Conservation (phyloP, 2,329 filamentous ascomycete genomes). For the Arthroderma sp. region DNA sequence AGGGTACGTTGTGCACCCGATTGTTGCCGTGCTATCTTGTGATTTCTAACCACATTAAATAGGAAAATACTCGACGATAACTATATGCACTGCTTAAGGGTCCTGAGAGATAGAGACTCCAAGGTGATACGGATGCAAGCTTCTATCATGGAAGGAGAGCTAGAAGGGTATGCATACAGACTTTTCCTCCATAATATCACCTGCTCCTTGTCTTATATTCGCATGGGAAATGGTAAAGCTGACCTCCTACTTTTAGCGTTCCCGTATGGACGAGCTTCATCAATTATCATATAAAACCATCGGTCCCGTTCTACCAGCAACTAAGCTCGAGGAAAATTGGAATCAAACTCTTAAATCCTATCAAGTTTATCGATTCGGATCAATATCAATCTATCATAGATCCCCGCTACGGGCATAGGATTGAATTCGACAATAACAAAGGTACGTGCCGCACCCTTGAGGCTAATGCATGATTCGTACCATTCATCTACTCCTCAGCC, state of each 20-base stretch:
- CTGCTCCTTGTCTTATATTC: background rate
- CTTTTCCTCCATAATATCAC: background rate
- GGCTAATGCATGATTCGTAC: background rate
- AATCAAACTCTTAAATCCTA: conserved; percentile 39
- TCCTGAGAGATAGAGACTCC: conserved; percentile 40
- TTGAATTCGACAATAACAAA: conserved; percentile 24
- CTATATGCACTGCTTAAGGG: conserved; percentile 41
- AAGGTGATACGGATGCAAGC: conserved; percentile 44
- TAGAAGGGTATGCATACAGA: conserved; percentile 29
- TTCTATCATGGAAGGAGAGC: conserved; percentile 39
- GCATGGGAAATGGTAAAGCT: background rate
- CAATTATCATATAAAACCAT: conserved; percentile 33
- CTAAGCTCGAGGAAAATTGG: conserved; percentile 31
- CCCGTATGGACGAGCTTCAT: conserved; percentile 51
- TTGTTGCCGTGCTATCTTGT: background rate
- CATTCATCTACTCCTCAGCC: no score
- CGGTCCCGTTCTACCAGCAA: conserved; percentile 35
- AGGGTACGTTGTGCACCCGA: conserved; percentile 27
- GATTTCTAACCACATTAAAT: background rate
- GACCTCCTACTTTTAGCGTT: conserved; percentile 22
- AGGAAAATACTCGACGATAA: conserved; percentile 40
- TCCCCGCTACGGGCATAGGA: conserved; percentile 24
- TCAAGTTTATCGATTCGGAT: conserved; percentile 36
- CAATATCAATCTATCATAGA: conserved; percentile 34
- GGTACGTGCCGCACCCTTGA: conserved; percentile 14